phyloP scores from a whole-genome alignment of 1,139 yeast species.

The Hemisphaericaspora lyxosophila region DNA sequence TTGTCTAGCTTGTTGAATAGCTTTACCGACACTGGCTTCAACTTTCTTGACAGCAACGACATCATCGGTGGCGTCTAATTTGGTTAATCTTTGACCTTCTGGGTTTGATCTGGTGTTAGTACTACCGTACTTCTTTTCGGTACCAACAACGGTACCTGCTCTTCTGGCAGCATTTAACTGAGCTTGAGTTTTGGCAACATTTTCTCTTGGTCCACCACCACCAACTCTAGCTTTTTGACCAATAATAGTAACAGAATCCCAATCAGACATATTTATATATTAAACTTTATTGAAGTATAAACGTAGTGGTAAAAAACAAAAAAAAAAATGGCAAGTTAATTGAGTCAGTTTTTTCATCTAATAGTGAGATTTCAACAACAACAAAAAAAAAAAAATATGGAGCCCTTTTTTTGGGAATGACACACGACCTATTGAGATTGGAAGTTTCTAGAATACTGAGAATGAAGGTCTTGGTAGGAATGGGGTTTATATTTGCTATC shows the following conservation, averaged over 20 bases:
- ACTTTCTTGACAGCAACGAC: conserved; percentile 91
- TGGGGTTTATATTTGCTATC: no score
- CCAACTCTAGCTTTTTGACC: conserved; percentile 89
- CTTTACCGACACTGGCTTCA: conserved; percentile 81
- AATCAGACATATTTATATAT: conserved; percentile 53
- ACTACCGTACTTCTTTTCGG: conserved; percentile 88
- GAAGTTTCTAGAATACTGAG: no score
- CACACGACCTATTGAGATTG: no score
- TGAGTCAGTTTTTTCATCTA: no score
- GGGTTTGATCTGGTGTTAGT: conserved; percentile 66
- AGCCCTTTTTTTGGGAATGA: no score
- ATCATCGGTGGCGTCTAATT: conserved; percentile 89
- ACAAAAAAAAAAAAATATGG: no score
- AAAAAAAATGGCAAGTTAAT: conserved; percentile 1
- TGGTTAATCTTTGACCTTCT: conserved; percentile 94
- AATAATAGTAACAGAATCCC: conserved; percentile 87
- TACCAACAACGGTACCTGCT: conserved; percentile 81
- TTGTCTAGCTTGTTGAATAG: conserved; percentile 82
- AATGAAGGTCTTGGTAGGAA: no score
- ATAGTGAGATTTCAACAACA: no score
- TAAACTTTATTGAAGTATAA: neutral
- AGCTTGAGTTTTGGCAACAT: conserved; percentile 74
- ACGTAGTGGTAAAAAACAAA: neutral
- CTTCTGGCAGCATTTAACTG: conserved; percentile 93
- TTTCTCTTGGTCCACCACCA: conserved; percentile 84